Evolutionary conservation across 352 stramenopile species (phyloP), one percentile per base, ranked within the genome.

Genomic region (Saprolegnia parasitica): DNA sequence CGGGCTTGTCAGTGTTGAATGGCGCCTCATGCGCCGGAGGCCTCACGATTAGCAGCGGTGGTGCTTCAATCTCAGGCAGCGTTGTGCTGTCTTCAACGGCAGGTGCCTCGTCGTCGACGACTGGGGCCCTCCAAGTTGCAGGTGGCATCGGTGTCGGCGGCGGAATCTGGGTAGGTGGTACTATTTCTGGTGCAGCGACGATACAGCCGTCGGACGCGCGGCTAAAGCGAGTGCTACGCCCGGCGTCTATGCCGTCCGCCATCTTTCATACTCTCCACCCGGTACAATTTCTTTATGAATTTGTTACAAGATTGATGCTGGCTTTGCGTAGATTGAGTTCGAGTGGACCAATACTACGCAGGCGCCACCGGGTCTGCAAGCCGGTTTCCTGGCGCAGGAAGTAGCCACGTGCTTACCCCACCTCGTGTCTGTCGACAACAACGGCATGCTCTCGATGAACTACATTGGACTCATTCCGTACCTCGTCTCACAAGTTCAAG

Each of bases 381-480:
- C 56, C 9, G 56, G 56, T 21, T 65, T 65, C 56, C 4, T 65
- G 18, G 56, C 56, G 32, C 56, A 65, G 35, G 56, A 65, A 47
- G 56, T 65, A 18, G 32, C n/a, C 6, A 15, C 4, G n/a, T 4
- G 47, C 10, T 65, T 20, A 32, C 56, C 56, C 20, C 56, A 65
- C 26, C n/a, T 65, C 9, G 56, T 65, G 16, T 39, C 47, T 18
- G 35, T 32, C 8, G 56, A 65, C 56, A 39, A 32, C 29, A 45
- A 65, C 23, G 56, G 56, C 35, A 24, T 45, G 29, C 37, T 65
- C 9, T 65, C 56, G n/a, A 10, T 65, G 15, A 65, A 65, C 10
- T 65, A 65, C 32, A 65, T 52, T 24, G 56, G 56, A 6, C n/a
- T 65, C 23, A 65, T 39, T 4, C 40, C 56, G 40, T 65, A 65